Evolutionary conservation across 1,284 basidiomycete genomes (phyloP).

Genomic region (Boletellus deceptivus): DNA sequence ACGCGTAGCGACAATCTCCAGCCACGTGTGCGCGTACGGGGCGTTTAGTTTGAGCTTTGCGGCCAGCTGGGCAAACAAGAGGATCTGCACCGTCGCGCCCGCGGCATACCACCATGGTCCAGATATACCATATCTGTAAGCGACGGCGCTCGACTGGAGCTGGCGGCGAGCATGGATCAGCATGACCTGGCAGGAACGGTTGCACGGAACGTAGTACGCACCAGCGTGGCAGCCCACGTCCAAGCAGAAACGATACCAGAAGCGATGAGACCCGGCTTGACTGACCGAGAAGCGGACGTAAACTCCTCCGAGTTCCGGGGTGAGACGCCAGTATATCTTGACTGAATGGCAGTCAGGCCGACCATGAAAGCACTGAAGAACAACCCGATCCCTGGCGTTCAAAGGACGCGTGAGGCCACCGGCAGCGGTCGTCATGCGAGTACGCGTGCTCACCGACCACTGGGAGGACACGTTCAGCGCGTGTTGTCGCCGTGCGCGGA

Average conservation of each 20-base stretch:
- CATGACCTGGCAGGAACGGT: not conserved
- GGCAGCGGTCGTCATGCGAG: not conserved
- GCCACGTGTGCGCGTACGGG: conserved; percentile 59
- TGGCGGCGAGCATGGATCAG: conserved; percentile 23
- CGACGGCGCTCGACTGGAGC: conserved; percentile 77
- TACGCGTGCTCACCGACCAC: conserved; percentile 45
- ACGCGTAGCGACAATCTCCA: conserved; percentile 56
- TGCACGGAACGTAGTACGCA: conserved; percentile 30
- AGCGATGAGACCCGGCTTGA: conserved; percentile 89
- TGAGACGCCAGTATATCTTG: conserved; percentile 71
- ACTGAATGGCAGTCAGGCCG: conserved; percentile 62
- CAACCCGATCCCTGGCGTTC: conserved; percentile 65
- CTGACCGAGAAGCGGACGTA: conserved; percentile 74
- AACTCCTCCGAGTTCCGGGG: conserved; percentile 78
- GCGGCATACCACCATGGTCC: conserved; percentile 76
- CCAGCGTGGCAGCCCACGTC: conserved; percentile 81
- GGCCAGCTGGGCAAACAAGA: conserved; percentile 72
- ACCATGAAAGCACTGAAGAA: conserved; percentile 84
- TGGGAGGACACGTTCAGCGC: conserved; percentile 16
- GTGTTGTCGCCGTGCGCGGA: not conserved
- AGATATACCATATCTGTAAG: conserved; percentile 78
- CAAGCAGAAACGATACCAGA: conserved; percentile 85
- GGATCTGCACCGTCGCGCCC: conserved; percentile 68
- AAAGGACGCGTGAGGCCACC: not conserved
- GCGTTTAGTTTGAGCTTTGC: conserved; percentile 74